A percentile compares a stretch with the other conserved stretches of the same genome.
These are phyloP conservation scores for Trichophyton rubrum DNA, from an alignment of 2,329 filamentous ascomycete genomes.

Conservation along the genomic window DNA sequence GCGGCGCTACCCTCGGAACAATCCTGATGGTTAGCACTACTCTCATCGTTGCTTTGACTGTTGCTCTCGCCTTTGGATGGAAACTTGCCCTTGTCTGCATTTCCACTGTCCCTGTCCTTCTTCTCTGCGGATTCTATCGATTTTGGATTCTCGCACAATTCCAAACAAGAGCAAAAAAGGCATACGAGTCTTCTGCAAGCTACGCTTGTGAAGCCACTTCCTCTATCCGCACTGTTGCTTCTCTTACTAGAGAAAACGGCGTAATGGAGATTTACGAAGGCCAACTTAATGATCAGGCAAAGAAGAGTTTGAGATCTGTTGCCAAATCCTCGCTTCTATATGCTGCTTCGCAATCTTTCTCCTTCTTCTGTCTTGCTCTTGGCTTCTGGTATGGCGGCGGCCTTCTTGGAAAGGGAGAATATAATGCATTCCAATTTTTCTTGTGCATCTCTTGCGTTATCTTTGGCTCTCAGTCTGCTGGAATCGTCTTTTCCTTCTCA, in stretches of 20 bases:
- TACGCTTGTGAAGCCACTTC: conserved; percentile 90
- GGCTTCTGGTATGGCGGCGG: conserved; percentile 88
- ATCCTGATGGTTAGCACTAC: conserved; percentile 71
- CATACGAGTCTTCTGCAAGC: conserved; percentile 68
- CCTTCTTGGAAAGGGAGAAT: conserved; percentile 58
- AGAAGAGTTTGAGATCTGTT: conserved; percentile 57
- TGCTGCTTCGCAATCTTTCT: conserved; percentile 68
- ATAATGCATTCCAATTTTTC: conserved; percentile 78
- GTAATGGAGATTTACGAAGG: conserved; percentile 60
- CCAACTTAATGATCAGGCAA: conserved; percentile 54
- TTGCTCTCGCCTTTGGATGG: conserved; percentile 70
- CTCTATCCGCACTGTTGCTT: conserved; percentile 84
- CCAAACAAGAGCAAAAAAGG: conserved; percentile 63
- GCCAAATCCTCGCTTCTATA: conserved; percentile 68
- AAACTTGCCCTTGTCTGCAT: conserved; percentile 76
- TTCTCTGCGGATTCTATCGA: conserved; percentile 73
- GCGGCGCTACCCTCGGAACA: conserved; percentile 76
- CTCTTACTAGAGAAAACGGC: conserved; percentile 73
- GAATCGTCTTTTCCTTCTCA: conserved; percentile 76
- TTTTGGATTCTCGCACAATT: conserved; percentile 76
- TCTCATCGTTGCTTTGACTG: conserved; percentile 56
- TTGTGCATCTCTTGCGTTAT: conserved; percentile 78
- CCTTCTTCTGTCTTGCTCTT: conserved; percentile 72
- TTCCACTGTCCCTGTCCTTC: conserved; percentile 61
- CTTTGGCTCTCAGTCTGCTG: conserved; percentile 84